Base-by-base conservation (phyloP, 2,329 filamentous ascomycete species). In the Cladophialophora chaetospira region DNA sequence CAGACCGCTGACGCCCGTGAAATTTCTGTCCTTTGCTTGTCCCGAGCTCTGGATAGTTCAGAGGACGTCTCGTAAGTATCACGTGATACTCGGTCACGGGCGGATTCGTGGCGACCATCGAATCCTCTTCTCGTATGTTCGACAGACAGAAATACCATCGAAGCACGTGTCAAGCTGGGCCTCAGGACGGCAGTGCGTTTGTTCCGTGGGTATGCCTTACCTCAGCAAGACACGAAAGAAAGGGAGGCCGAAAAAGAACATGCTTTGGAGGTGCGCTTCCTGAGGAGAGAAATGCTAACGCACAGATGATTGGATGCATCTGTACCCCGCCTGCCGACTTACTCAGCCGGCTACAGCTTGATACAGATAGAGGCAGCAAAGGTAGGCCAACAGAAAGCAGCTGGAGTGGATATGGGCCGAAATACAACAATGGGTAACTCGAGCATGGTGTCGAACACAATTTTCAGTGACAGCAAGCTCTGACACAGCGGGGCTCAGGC, bases 331-430 rank as follows among this genome's bases (percentile, higher is more conserved):
- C 23, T 19, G 4, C 25, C 23, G 2, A 23, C 49, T 53, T 53
- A 53, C 49, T 53, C 49, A 53, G 35, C 49, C 13, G 23, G 13
- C 36, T 36, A 31, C 49, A 53, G 33, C 33, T 38, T 19, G 25
- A 25, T 9, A 6, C 4, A 23, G 23, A 13, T 44, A n/a, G n/a
- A n/a, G 23, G 42, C 10, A 44, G 17, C n/a, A n/a, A 19, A 44
- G 23, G 9, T 26, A 28, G 42, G 23, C 42, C 23, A 28, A 2
- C 42, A 44, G n/a, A 28, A n/a, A 25, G 21, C 42, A 44, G 29
- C 29, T 33, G 13, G 6, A 13, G 42, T 44, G 42, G 42, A 44
- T 28, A 44, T 25, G 13, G 13, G 15, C 23, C 23, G 42, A 26
- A 44, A 21, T 44, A 28, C 13, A 28, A 19, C 42, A 23, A 17